phyloP scores from a whole-genome alignment of 139 green algal species.

The Asterochloris erici region DNA sequence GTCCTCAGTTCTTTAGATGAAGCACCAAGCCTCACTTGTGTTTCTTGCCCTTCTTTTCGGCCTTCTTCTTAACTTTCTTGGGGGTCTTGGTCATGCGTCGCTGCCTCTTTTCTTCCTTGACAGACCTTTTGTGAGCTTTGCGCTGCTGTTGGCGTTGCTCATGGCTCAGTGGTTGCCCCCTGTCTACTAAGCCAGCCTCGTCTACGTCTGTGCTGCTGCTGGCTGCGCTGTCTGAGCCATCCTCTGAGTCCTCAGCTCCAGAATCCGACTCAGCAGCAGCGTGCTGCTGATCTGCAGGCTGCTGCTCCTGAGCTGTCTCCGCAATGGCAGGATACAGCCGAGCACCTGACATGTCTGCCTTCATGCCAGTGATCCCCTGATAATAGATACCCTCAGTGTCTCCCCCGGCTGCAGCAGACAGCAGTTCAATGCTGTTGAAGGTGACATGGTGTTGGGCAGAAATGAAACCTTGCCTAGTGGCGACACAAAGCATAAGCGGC shows the following conservation, averaged over 20 bases:
- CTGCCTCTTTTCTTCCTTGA: constrained; percentile 89
- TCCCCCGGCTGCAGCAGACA: constrained; percentile 1
- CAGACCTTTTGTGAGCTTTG: constrained; percentile 70
- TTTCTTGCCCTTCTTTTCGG: constrained; percentile 30
- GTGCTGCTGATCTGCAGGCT: not conserved
- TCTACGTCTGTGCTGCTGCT: constrained; percentile 23
- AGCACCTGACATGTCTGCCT: constrained; percentile 75
- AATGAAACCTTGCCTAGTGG: too few relatives aligned
- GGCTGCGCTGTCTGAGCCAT: constrained; percentile 1
- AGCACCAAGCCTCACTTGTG: not conserved
- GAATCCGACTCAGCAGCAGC: not conserved
- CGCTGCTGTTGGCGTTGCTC: constrained; percentile 24
- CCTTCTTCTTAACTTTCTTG: constrained; percentile 93
- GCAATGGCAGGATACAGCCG: constrained; percentile 7
- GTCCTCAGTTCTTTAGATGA: too few relatives aligned
- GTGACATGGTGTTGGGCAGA: not conserved
- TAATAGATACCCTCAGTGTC: constrained; percentile 92
- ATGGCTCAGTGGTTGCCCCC: not conserved
- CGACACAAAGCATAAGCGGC: too few relatives aligned
- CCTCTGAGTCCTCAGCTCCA: not conserved
- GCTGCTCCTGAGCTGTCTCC: constrained; percentile 15
- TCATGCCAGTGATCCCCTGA: constrained; percentile 70
- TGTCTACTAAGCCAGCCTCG: constrained; percentile 4
- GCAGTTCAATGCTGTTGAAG: not conserved
- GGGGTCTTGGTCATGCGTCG: constrained; percentile 87